Evolutionary conservation across 306 rosid genomes (phyloP).

Genomic region (Rosa chinensis): DNA sequence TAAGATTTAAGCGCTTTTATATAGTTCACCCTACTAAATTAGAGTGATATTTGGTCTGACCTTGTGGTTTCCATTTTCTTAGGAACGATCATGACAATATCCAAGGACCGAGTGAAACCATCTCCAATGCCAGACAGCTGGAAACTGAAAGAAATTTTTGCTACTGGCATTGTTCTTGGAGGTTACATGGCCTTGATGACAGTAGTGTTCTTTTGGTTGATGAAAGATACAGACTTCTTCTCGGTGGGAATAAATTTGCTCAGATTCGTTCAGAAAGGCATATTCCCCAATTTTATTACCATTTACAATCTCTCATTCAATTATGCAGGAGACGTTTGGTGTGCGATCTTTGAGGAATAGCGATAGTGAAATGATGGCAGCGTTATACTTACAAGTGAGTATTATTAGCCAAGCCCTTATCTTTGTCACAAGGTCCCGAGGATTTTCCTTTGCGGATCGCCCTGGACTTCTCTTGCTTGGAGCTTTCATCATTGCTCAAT

Average conservation of each 20-base stretch:
- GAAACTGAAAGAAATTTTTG: conserved; percentile 94
- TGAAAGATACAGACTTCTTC: conserved; percentile 68
- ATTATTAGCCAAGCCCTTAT: conserved; percentile 95
- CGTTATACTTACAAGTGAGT: conserved; percentile 96
- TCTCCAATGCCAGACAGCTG: conserved; percentile 95
- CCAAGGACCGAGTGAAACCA: conserved; percentile 97
- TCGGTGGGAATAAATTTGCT: conserved; percentile 45
- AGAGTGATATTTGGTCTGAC: conserved; percentile 14
- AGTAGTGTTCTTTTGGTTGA: conserved; percentile 84
- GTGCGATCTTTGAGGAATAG: conserved; percentile 38
- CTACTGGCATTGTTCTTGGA: conserved; percentile 94
- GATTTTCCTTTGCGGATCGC: conserved; percentile 89
- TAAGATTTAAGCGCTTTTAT: conserved; percentile 33
- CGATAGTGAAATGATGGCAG: conserved; percentile 82
- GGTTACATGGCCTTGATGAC: conserved; percentile 97
- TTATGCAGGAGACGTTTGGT: conserved; percentile 60
- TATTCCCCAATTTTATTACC: neutral
- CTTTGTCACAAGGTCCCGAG: conserved; percentile 94
- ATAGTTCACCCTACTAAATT: neutral
- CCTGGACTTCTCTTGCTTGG: conserved; percentile 87
- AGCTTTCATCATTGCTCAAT: conserved; percentile 85
- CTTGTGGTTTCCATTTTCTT: conserved; percentile 17
- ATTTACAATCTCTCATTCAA: neutral
- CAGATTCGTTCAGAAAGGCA: neutral
- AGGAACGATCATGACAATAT: conserved; percentile 99